phyloP scores from a whole-genome alignment of 768 basidiomycete genomes.

The Tubosaeta sp. region DNA sequence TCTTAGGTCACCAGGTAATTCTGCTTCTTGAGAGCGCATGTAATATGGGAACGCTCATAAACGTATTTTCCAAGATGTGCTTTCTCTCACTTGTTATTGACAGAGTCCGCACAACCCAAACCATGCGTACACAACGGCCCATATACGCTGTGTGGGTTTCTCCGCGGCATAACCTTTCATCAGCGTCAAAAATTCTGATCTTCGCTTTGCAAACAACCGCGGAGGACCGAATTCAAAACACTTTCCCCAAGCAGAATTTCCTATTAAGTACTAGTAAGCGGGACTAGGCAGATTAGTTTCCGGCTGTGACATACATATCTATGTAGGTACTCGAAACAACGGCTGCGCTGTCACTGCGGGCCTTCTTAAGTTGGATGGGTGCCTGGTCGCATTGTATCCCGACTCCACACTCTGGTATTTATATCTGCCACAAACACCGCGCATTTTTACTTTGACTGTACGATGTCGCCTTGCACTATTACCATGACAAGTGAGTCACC shows the following conservation, averaged over 20 bases:
- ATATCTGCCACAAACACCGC: neutral
- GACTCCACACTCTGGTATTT: neutral
- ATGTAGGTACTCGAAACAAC: neutral
- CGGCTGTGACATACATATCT: neutral
- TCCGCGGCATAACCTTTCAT: neutral
- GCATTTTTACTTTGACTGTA: neutral
- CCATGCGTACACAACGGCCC: too few relatives aligned
- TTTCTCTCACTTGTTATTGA: too few relatives aligned
- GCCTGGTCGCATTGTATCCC: neutral
- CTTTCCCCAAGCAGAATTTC: neutral
- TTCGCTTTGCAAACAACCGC: neutral
- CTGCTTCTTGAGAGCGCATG: too few relatives aligned
- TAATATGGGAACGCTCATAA: too few relatives aligned
- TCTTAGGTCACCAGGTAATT: too few relatives aligned
- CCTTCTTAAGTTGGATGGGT: neutral
- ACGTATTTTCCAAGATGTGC: too few relatives aligned
- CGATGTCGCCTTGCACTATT: neutral
- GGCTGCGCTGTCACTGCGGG: neutral
- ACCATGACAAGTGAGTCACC: neutral
- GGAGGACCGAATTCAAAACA: neutral
- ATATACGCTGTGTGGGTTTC: neutral
- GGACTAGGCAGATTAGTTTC: neutral
- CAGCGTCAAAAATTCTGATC: neutral
- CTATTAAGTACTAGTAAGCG: neutral
- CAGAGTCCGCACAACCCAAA: too few relatives aligned